A percentile compares a stretch with the other conserved stretches of the same genome.
Conservation (phyloP, 2,329 filamentous ascomycete genomes). For the Curvularia eragrostidis region DNA sequence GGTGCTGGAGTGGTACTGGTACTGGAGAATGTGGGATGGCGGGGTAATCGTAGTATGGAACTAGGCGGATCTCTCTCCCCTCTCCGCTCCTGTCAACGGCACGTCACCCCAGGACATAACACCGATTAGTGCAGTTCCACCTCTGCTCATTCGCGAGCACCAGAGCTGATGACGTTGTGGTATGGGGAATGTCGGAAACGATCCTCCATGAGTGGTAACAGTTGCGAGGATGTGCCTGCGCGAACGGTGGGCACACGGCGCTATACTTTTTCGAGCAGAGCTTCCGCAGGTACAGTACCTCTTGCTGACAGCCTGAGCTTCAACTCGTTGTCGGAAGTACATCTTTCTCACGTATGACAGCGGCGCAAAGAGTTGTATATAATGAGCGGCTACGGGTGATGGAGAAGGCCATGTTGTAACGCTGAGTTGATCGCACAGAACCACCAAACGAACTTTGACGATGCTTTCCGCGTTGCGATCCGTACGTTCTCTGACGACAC, state of each 20-base stretch:
- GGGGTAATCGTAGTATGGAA: conserved; percentile 21
- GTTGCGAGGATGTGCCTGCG: conserved; percentile 7
- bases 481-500: conserved; percentile 33
- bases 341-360: not conserved
- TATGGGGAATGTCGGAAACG: conserved; percentile 25
- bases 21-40: conserved; percentile 19
- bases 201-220: conserved; percentile 22
- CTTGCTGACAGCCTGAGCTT: conserved; percentile 18
- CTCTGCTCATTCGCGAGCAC: conserved; percentile 22
- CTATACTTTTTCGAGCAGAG: conserved; percentile 27
- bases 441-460: conserved; percentile 13
- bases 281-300: conserved; percentile 29
- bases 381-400: conserved; percentile 25
- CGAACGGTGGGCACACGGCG: conserved; percentile 12
- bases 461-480: conserved; percentile 43
- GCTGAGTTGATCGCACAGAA: conserved; percentile 4
- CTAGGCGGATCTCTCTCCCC: conserved; percentile 17
- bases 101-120: not conserved
- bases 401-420: conserved; percentile 18
- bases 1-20: conserved; percentile 10
- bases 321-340: conserved; percentile 29
- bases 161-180: conserved; percentile 20
- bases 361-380: conserved; percentile 23
- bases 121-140: conserved; percentile 22
- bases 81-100: not conserved